These are phyloP conservation scores for Phytophthora quininea DNA, from an alignment of 352 stramenopile genomes.

Conservation along the genomic window DNA sequence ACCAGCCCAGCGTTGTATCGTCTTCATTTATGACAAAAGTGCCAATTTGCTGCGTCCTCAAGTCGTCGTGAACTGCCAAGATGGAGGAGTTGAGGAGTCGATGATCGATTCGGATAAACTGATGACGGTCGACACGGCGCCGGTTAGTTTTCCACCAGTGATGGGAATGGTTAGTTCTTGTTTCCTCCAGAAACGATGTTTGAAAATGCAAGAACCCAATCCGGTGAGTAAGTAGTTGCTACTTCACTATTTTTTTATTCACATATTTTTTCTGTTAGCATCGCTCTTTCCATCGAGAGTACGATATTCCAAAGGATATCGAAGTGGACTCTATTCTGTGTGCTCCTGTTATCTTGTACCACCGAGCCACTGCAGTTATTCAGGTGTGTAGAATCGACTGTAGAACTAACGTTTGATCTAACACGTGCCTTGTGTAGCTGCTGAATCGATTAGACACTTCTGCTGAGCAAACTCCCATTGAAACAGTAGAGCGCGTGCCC, in stretches of 20 bases:
- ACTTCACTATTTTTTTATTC: not conserved
- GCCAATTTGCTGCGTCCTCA: conserved; percentile 51
- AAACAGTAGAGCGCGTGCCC: conserved; percentile 5
- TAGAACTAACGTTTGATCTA: conserved; percentile 4
- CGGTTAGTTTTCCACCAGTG: conserved; percentile 53
- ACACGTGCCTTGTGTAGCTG: conserved; percentile 30
- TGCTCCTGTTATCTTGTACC: conserved; percentile 59
- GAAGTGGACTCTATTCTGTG: conserved; percentile 61
- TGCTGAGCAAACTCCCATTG: conserved; percentile 10
- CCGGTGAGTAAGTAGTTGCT: conserved; percentile 24
- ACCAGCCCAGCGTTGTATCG: conserved; percentile 49
- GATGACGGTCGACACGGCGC: not conserved
- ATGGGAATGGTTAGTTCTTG: conserved; percentile 63
- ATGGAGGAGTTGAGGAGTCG: not conserved
- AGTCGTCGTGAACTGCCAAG: conserved; percentile 28
- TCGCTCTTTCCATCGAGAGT: conserved; percentile 60
- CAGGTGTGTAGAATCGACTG: conserved; percentile 28
- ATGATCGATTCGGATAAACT: too few relatives aligned
- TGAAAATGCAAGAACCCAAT: conserved; percentile 66
- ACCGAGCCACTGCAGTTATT: conserved; percentile 62
- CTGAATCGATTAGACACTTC: conserved; percentile 53
- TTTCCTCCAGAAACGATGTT: conserved; percentile 60
- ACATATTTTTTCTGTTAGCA: conserved; percentile 35
- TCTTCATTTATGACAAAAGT: conserved; percentile 64
- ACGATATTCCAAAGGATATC: conserved; percentile 60